A percentile compares a stretch with the other conserved stretches of the same genome.
These are phyloP conservation scores for Neofusicoccum laricinum DNA, from an alignment of 2,329 filamentous ascomycete genomes.

Conservation along the genomic window DNA sequence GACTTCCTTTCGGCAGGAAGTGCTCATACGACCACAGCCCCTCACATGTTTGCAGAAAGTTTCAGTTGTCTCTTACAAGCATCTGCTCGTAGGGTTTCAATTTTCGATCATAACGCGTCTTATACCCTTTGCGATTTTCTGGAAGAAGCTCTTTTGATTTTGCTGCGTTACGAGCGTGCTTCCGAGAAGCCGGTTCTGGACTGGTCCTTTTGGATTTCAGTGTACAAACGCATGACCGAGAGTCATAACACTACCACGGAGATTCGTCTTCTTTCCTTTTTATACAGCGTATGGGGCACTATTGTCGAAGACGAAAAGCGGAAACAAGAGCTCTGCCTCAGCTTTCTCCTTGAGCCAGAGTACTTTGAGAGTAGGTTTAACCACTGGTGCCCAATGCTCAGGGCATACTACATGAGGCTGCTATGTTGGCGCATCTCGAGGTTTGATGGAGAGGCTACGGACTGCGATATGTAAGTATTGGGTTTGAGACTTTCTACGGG, in stretches of 20 bases:
- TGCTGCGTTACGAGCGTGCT: constrained; percentile 57
- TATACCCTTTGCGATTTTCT: constrained; percentile 90
- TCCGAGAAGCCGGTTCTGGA: constrained; percentile 56
- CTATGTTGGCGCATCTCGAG: constrained; percentile 86
- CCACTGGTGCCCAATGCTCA: constrained; percentile 94
- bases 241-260: constrained; percentile 90
- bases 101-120: constrained; percentile 79
- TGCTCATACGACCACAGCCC: constrained; percentile 51
- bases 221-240: constrained; percentile 73
- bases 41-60: constrained; percentile 71
- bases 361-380: constrained; percentile 82
- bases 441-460: constrained; percentile 64
- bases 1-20: constrained; percentile 70
- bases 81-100: constrained; percentile 70
- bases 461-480: constrained; percentile 63
- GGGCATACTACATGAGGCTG: constrained; percentile 87
- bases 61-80: constrained; percentile 73
- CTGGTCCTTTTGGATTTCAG: constrained; percentile 82
- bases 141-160: constrained; percentile 72
- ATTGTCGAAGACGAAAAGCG: constrained; percentile 63
- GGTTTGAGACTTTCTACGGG: not conserved
- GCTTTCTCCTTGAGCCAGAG: constrained; percentile 71
- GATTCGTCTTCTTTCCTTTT: constrained; percentile 76
- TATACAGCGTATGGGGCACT: constrained; percentile 77
- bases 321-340: constrained; percentile 68